Evolutionary conservation across 495 filamentous ascomycete species (phyloP), one percentile per base, ranked within the genome.

Genomic region (Penicillium goetzii): DNA sequence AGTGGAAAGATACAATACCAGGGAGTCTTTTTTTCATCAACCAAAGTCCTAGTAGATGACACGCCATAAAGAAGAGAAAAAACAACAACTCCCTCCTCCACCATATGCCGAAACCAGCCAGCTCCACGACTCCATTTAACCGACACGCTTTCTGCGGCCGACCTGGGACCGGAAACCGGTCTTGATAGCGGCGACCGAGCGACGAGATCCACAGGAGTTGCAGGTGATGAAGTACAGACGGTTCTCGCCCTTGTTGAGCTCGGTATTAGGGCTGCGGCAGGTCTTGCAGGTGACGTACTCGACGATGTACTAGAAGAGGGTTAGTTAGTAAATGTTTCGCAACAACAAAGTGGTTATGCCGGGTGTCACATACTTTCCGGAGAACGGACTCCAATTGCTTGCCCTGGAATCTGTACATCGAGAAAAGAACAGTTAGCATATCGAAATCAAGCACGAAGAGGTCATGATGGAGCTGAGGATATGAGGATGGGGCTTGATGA

Each of bases 231-330:
- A 90, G 76, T 89, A 90, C 59, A 97, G 84, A 83, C 95, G 91
- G 83, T 97, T 99, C 81, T 99, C 95, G 75, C 96, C 95, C 83
- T 98, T 98, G 84, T 90, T 94, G 64, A 98, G 88, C 71, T 97
- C 94, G 40, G 95, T 98, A 71, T 97, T 93, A 68, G 93, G 90
- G 52, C 90, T 90, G 76, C 92, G 85, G 83, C 95, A 99, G 32
- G 95, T 99, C 80, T 96, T 97, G 86, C 95, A 99, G 51, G 94
- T 96, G 50, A 99, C 95, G 73, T 99, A 99, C 85, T 98, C 95
- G 79, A 96, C 90, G 21, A 55, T 55, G 25, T 55, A 55, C 52
- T 55, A 23, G 0, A 55, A 14, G 15, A 1, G 9, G 25, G 12
- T 55, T 25, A 38, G 12, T 55, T 25, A 55, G 52, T 14, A 3